These are phyloP conservation scores for Chaetomium fimeti DNA, from an alignment of 495 filamentous ascomycete genomes.

Conservation along the genomic window DNA sequence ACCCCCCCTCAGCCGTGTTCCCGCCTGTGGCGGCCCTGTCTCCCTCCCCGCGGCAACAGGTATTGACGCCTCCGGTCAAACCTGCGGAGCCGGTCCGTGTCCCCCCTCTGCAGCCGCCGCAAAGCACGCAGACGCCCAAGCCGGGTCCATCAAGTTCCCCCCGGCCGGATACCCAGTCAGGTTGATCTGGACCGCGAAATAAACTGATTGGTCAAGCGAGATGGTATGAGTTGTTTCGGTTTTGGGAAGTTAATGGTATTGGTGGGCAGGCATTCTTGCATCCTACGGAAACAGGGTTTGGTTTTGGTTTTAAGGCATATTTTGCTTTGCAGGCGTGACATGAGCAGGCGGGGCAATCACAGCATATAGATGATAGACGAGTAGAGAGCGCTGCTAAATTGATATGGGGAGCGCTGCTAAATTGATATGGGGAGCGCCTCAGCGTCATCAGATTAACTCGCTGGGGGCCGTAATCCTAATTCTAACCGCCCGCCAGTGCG, in stretches of 20 bases:
- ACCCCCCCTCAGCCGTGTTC: slow-evolving; percentile 41
- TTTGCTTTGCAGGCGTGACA: not conserved
- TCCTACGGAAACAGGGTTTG: not conserved
- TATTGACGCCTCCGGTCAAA: slow-evolving; percentile 52
- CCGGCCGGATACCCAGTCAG: not conserved
- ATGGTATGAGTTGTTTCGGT: not conserved
- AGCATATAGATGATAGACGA: not conserved
- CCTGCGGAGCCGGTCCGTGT: slow-evolving; percentile 37
- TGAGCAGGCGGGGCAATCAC: not conserved
- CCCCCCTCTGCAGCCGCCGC: slow-evolving; percentile 13
- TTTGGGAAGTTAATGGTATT: not conserved
- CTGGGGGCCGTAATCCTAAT: not conserved
- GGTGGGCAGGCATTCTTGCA: not conserved
- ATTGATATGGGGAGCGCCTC: not conserved
- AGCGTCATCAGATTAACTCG: not conserved
- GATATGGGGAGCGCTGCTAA: not conserved
- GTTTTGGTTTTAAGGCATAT: not conserved
- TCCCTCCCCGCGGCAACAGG: slow-evolving; percentile 52
- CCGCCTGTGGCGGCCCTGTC: slow-evolving; percentile 53
- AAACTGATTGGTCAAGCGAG: not conserved
- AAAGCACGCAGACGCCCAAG: slow-evolving; percentile 1
- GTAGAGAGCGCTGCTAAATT: not conserved
- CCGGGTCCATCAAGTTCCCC: slow-evolving; percentile 5
- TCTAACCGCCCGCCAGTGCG: not conserved
- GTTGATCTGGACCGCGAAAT: not conserved